phyloP scores from a whole-genome alignment of 768 basidiomycete genomes.

The Suillus brevipes region DNA sequence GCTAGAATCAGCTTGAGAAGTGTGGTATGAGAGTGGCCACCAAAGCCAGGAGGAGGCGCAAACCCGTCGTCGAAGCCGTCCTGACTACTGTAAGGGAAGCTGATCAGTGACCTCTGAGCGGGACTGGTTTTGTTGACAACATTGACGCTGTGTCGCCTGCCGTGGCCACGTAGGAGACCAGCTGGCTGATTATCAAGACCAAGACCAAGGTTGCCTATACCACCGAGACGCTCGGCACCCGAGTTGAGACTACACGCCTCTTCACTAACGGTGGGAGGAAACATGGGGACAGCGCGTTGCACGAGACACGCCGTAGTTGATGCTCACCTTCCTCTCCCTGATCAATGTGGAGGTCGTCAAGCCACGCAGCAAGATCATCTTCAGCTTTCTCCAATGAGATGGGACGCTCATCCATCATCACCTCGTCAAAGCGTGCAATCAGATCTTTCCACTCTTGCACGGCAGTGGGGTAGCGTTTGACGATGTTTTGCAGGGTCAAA shows the following conservation, averaged over 20 bases:
- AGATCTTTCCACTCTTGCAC: slow-evolving; percentile 48
- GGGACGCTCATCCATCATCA: slow-evolving; percentile 25
- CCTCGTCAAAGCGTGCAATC: slow-evolving; percentile 38
- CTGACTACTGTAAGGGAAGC: slow-evolving; percentile 49
- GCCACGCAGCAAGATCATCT: slow-evolving; percentile 60
- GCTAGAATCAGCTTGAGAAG: slow-evolving; percentile 82
- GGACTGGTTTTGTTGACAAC: slow-evolving; percentile 72
- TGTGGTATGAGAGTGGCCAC: slow-evolving; percentile 77
- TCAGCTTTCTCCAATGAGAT: slow-evolving; percentile 43
- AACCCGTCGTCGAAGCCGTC: slow-evolving; percentile 85
- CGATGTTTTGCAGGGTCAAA: slow-evolving; percentile 51
- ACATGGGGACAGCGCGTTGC: too few relatives aligned
- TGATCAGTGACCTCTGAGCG: slow-evolving; percentile 52
- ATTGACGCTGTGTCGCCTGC: slow-evolving; percentile 88
- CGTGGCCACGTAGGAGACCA: slow-evolving; percentile 79
- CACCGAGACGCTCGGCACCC: too few relatives aligned
- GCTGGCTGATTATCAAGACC: slow-evolving; percentile 65
- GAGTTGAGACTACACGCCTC: too few relatives aligned
- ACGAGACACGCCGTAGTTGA: neutral
- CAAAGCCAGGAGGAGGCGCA: slow-evolving; percentile 53
- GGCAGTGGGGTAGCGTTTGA: slow-evolving; percentile 45
- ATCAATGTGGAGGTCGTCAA: slow-evolving; percentile 48
- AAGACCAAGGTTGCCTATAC: slow-evolving; percentile 49
- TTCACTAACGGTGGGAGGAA: too few relatives aligned
- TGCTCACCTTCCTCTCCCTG: slow-evolving; percentile 35